Evolutionary conservation across 148 eudicot genomes (phyloP).

Genomic region (Silene uniflora): DNA sequence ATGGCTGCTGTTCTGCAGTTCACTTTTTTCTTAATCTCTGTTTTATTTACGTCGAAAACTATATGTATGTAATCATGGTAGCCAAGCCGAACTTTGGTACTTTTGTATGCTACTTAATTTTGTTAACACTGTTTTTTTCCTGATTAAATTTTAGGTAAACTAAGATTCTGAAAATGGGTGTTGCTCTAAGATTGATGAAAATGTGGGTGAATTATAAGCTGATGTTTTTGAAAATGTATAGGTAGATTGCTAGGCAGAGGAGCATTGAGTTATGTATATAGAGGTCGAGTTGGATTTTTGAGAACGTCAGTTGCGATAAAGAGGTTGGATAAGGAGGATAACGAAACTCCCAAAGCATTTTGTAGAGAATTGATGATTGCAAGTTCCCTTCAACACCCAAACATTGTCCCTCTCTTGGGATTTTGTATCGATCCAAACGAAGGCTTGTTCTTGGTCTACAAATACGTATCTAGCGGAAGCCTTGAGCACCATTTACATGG

Average conservation of each 20-base stretch:
- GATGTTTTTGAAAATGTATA: slow-evolving; percentile 31
- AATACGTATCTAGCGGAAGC: slow-evolving; percentile 95
- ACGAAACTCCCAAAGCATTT: slow-evolving; percentile 82
- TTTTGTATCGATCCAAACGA: slow-evolving; percentile 89
- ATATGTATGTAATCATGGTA: neutral
- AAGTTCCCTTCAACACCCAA: slow-evolving; percentile 74
- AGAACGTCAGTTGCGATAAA: slow-evolving; percentile 83
- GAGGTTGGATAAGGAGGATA: slow-evolving; percentile 84
- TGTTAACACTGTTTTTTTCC: too few relatives aligned
- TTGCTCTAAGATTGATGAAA: too few relatives aligned
- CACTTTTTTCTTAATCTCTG: neutral
- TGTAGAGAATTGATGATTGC: slow-evolving; percentile 94
- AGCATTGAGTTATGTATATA: slow-evolving; percentile 89
- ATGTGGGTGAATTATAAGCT: too few relatives aligned
- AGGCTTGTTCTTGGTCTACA: slow-evolving; percentile 94
- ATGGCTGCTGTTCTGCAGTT: neutral
- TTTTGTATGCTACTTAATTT: too few relatives aligned
- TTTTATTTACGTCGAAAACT: neutral
- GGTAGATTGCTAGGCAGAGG: slow-evolving; percentile 98
- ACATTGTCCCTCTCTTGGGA: slow-evolving; percentile 86
- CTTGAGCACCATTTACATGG: slow-evolving; percentile 87
- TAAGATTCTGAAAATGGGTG: too few relatives aligned
- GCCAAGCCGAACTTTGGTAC: too few relatives aligned
- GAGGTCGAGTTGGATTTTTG: slow-evolving; percentile 74
- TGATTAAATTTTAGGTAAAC: too few relatives aligned